A percentile compares a stretch with the other conserved stretches of the same genome.
These are phyloP conservation scores for Teratosphaeria zuluensis DNA, from an alignment of 2,329 filamentous ascomycete species.

Conservation along the genomic window DNA sequence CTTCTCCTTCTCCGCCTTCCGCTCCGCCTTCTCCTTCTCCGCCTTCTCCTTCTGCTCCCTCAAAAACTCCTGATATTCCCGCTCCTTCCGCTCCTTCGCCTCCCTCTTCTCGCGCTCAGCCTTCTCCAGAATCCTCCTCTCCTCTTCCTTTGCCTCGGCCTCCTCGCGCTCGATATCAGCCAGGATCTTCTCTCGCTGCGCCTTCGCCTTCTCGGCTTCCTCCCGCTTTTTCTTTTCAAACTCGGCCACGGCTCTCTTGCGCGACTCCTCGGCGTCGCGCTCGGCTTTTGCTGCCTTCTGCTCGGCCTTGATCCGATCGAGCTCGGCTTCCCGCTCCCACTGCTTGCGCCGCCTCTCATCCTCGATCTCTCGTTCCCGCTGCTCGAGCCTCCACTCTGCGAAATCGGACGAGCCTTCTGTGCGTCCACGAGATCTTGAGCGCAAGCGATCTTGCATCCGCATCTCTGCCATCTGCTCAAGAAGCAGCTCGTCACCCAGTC, in stretches of 20 bases:
- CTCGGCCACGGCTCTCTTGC: conserved; percentile 18
- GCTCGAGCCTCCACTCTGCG: conserved; percentile 22
- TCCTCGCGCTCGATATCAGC: conserved; percentile 30
- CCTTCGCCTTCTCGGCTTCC: conserved; percentile 28
- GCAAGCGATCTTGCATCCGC: conserved; percentile 21
- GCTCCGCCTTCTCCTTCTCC: conserved; percentile 28
- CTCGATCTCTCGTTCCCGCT: conserved; percentile 26
- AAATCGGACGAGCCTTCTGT: conserved; percentile 16
- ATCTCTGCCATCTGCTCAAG: conserved; percentile 22
- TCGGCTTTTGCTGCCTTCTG: conserved; percentile 21
- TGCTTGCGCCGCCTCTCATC: conserved; percentile 25
- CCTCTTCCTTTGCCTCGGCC: conserved; percentile 31
- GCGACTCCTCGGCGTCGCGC: conserved; percentile 21
- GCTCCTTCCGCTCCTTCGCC: conserved; percentile 34
- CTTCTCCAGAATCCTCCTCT: conserved; percentile 30
- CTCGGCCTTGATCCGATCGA: conserved; percentile 21
- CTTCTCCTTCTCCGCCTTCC: conserved; percentile 14
- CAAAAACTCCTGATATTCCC: conserved; percentile 29
- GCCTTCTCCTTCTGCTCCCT: conserved; percentile 32
- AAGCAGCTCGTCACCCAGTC: conserved; percentile 16
- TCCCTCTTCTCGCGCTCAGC: conserved; percentile 27
- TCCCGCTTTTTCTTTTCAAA: conserved; percentile 22
- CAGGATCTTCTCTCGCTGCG: conserved; percentile 31
- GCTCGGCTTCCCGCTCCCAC: conserved; percentile 29
- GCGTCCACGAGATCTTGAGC: conserved; percentile 25